Evolutionary conservation across 371 early-diverging fungal genomes (phyloP).

Genomic region (Mortierella sp.): DNA sequence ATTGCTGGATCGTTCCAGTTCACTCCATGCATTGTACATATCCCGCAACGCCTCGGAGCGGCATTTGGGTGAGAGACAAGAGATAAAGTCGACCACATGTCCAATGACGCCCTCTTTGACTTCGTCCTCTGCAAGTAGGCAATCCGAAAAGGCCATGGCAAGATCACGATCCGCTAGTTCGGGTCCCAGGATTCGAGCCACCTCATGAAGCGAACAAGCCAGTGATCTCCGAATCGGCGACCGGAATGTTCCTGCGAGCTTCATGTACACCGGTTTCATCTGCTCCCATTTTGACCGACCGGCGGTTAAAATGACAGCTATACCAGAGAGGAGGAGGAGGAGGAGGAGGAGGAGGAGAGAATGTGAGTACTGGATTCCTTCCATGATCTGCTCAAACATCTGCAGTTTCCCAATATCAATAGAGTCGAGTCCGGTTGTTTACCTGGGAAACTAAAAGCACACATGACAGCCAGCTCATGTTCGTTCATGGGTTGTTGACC

Average conservation of each 20-base stretch:
- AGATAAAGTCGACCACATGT: constrained; percentile 67
- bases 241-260: constrained; percentile 39
- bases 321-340: no score
- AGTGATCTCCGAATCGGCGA: constrained; percentile 60
- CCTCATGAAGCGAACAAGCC: constrained; percentile 70
- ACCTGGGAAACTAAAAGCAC: constrained; percentile 71
- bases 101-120: constrained; percentile 71
- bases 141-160: constrained; percentile 68
- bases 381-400: background rate
- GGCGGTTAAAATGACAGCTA: constrained; percentile 68
- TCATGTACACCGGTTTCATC: constrained; percentile 53
- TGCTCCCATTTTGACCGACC: constrained; percentile 66
- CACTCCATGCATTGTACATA: constrained; percentile 65
- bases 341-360: no score
- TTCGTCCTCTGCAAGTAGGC: constrained; percentile 68
- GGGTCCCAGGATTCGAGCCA: constrained; percentile 68
- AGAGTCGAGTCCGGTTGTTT: no score
- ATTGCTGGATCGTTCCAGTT: constrained; percentile 61
- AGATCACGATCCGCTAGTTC: constrained; percentile 69
- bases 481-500: constrained; percentile 55
- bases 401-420: no score
- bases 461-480: constrained; percentile 66
- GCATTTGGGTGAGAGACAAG: constrained; percentile 61
- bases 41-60: constrained; percentile 65
- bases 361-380: no score